These are phyloP conservation scores for Gnaphalium uliginosum DNA, from an alignment of 129 eudicot species.

Conservation along the genomic window DNA sequence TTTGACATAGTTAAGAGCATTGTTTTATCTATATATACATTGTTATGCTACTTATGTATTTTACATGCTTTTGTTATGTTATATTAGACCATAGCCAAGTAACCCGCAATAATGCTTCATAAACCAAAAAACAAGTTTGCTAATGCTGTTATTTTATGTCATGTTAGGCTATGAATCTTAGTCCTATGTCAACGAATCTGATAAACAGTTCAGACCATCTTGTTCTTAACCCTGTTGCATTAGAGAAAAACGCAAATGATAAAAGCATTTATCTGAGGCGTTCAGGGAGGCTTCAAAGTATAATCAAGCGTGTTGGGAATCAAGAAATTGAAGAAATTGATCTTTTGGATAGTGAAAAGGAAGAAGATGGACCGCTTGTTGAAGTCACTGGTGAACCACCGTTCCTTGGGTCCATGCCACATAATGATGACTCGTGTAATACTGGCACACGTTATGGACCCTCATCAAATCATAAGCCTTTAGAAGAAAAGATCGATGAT, in stretches of 20 bases:
- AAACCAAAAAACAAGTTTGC: neutral
- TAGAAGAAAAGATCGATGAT: slow-evolving; percentile 8
- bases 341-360: slow-evolving; percentile 24
- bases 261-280: slow-evolving; percentile 14
- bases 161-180: slow-evolving; percentile 16
- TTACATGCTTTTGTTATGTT: too few relatives aligned
- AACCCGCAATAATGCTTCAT: too few relatives aligned
- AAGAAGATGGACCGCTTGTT: neutral
- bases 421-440: neutral
- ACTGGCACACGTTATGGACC: neutral
- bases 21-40: too few relatives aligned
- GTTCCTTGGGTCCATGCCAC: neutral
- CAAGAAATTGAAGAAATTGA: slow-evolving; percentile 18
- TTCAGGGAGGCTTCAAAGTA: slow-evolving; percentile 25
- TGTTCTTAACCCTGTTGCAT: neutral
- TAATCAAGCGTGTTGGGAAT: slow-evolving; percentile 13
- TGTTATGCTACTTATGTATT: neutral
- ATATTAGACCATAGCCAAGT: too few relatives aligned
- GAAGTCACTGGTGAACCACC: neutral
- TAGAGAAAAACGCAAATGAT: neutral
- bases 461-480: neutral
- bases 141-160: neutral
- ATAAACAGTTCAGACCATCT: slow-evolving; percentile 1
- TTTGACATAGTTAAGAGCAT: too few relatives aligned
- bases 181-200: neutral